phyloP scores from a whole-genome alignment of 495 filamentous ascomycete species.

The Amorphotheca resinae region DNA sequence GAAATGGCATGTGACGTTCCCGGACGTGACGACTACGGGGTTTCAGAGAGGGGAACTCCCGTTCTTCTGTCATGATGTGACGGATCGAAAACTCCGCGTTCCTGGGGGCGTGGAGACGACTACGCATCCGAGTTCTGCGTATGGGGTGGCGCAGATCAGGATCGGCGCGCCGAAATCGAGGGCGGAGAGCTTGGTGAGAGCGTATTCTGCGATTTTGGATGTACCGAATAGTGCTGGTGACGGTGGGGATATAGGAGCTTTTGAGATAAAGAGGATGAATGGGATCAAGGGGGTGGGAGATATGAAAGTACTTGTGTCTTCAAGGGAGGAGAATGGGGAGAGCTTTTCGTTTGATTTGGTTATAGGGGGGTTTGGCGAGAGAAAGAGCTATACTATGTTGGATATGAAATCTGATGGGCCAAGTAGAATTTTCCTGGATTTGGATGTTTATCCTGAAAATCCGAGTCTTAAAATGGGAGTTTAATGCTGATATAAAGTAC shows the following conservation, averaged over 20 bases:
- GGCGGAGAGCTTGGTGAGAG: constrained; percentile 12
- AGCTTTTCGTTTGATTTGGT: constrained; percentile 9
- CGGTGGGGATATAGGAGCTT: not conserved
- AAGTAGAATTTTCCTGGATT: not conserved
- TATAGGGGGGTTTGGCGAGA: not conserved
- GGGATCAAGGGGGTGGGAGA: not conserved
- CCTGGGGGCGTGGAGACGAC: too few species aligned
- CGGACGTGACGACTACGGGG: constrained; percentile 19
- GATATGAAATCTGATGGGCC: not conserved
- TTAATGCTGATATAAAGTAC: too few species aligned
- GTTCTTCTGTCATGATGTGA: constrained; percentile 47
- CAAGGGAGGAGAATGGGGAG: constrained; percentile 1
- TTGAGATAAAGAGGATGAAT: constrained; percentile 2
- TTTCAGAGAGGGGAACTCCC: constrained; percentile 27
- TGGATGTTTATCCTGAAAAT: not conserved
- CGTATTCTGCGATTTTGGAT: constrained; percentile 22
- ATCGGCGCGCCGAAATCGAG: constrained; percentile 21
- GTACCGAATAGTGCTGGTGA: not conserved
- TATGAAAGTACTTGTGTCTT: not conserved
- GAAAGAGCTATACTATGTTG: not conserved
- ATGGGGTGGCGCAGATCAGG: constrained; percentile 32
- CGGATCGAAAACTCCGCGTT: constrained; percentile 35
- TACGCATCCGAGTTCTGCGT: constrained; percentile 31
- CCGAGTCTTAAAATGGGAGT: too few species aligned
- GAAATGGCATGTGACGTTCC: constrained; percentile 40